A percentile compares a stretch with the other conserved stretches of the same genome.
These are phyloP conservation scores for Phytophthora rubi DNA, from an alignment of 352 stramenopile species.

Conservation along the genomic window DNA sequence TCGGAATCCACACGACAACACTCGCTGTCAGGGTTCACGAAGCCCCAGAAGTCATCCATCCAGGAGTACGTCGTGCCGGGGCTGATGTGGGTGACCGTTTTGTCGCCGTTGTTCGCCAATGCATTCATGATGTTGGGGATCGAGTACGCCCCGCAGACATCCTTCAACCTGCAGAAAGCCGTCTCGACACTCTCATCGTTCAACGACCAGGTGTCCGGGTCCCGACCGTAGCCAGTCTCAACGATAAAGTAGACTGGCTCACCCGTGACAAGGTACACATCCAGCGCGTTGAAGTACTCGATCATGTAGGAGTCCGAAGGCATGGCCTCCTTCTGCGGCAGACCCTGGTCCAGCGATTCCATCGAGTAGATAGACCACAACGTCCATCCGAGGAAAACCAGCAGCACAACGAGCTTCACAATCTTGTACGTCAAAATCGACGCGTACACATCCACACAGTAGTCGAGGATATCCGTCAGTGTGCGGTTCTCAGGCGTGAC, in stretches of 20 bases:
- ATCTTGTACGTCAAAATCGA: slow-evolving; percentile 51
- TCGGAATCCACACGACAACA: slow-evolving; percentile 62
- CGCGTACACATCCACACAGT: slow-evolving; percentile 54
- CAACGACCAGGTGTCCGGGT: slow-evolving; percentile 54
- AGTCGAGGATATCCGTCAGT: slow-evolving; percentile 41
- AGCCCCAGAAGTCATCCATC: slow-evolving; percentile 76
- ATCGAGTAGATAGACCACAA: slow-evolving; percentile 63
- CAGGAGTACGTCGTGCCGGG: slow-evolving; percentile 67
- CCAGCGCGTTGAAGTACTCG: slow-evolving; percentile 67
- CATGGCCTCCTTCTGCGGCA: slow-evolving; percentile 69
- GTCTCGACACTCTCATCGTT: slow-evolving; percentile 50
- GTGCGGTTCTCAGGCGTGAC: slow-evolving; percentile 23
- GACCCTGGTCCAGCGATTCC: slow-evolving; percentile 57
- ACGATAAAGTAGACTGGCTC: slow-evolving; percentile 72
- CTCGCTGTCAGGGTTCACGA: slow-evolving; percentile 64
- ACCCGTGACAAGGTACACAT: slow-evolving; percentile 61
- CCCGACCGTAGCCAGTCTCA: slow-evolving; percentile 56
- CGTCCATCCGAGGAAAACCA: slow-evolving; percentile 53
- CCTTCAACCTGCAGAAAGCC: slow-evolving; percentile 69
- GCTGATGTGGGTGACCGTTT: slow-evolving; percentile 56
- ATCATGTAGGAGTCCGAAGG: slow-evolving; percentile 73
- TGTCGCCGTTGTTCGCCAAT: slow-evolving; percentile 54
- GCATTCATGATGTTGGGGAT: slow-evolving; percentile 67
- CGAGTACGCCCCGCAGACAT: slow-evolving; percentile 59
- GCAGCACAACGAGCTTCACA: slow-evolving; percentile 59